These are phyloP conservation scores for Omphalotus guepiniiformis DNA, from an alignment of 768 basidiomycete species.

Conservation along the genomic window DNA sequence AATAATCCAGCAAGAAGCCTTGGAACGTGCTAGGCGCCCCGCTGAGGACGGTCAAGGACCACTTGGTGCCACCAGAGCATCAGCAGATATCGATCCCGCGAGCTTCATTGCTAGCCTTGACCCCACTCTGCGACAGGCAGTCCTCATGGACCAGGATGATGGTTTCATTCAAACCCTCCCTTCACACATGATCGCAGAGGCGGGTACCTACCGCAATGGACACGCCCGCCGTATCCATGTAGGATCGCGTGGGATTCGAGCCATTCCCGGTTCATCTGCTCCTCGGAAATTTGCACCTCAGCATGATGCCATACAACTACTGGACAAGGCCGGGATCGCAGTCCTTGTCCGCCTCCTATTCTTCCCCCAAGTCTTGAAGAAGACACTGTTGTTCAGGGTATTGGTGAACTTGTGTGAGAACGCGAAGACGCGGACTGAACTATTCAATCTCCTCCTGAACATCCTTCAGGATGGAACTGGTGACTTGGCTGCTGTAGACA, in stretches of 20 bases:
- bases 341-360: constrained; percentile 90
- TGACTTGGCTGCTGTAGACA: constrained; percentile 88
- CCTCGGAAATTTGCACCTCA: constrained; percentile 50
- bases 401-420: constrained; percentile 97
- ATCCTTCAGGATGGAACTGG: constrained; percentile 95
- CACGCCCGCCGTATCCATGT: constrained; percentile 24
- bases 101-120: constrained; percentile 92
- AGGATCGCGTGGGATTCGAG: constrained; percentile 18
- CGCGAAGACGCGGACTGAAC: constrained; percentile 80
- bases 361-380: constrained; percentile 90
- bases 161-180: constrained; percentile 79
- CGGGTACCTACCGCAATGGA: constrained; percentile 63
- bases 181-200: constrained; percentile 84
- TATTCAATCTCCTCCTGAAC: constrained; percentile 91
- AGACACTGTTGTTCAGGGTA: constrained; percentile 81
- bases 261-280: constrained; percentile 20
- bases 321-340: constrained; percentile 87
- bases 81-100: constrained; percentile 80
- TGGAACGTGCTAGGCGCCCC: constrained; percentile 68
- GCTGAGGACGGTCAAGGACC: constrained; percentile 34
- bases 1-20: constrained; percentile 90
- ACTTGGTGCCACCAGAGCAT: constrained; percentile 33
- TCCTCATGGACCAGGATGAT: constrained; percentile 85
- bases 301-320: constrained; percentile 88
- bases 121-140: constrained; percentile 84